phyloP scores from a whole-genome alignment of 1,139 yeast species.

The Suhomyces chickasaworum region DNA sequence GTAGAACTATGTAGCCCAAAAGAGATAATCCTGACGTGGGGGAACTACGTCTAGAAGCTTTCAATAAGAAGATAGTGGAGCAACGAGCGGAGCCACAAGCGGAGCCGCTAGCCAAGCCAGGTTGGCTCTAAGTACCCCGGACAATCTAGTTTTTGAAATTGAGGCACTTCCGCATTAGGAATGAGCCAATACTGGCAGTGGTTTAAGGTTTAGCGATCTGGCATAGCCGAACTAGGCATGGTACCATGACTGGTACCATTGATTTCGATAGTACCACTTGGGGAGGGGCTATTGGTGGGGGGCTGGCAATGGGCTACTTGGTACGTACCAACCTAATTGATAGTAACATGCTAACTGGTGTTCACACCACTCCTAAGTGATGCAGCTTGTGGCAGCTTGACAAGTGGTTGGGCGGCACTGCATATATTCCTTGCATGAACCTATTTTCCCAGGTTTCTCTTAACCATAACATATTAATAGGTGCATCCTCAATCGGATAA shows the following conservation, averaged over 20 bases:
- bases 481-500: neutral
- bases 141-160: constrained; percentile 3
- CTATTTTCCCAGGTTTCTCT: neutral
- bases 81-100: no score
- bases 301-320: neutral
- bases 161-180: neutral
- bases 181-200: neutral
- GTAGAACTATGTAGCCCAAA: no score
- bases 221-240: constrained; percentile 2
- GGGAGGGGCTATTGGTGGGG: neutral
- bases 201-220: constrained; percentile 6
- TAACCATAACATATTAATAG: neutral
- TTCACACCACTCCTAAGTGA: neutral
- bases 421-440: constrained; percentile 2
- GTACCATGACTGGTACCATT: constrained; percentile 1
- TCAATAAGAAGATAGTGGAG: no score
- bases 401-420: neutral
- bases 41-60: neutral
- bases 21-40: neutral
- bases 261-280: neutral
- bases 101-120: neutral
- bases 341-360: neutral
- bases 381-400: neutral
- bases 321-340: no score
- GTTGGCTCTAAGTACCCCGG: neutral